These are phyloP conservation scores for Suillus luteus DNA, from an alignment of 768 basidiomycete species.

Conservation along the genomic window DNA sequence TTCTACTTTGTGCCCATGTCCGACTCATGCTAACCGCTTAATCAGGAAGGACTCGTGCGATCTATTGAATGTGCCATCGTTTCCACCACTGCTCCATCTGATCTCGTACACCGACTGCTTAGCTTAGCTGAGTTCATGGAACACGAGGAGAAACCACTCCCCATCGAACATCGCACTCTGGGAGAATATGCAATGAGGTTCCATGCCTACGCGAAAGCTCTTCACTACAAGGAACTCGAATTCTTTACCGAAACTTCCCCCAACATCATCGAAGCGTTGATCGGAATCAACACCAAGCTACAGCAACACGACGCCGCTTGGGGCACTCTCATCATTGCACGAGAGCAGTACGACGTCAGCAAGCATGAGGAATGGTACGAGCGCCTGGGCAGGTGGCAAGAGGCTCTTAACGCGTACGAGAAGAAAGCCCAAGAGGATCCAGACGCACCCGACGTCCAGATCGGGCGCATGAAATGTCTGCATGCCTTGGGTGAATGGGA, in stretches of 20 bases:
- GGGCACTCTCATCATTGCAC: conserved; percentile 90
- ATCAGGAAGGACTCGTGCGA: conserved; percentile 90
- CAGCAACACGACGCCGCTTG: conserved; percentile 98
- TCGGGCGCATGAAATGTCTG: conserved; percentile 93
- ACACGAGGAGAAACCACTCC: conserved; percentile 94
- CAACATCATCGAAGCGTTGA: conserved; percentile 89
- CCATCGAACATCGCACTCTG: conserved; percentile 89
- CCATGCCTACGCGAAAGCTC: conserved; percentile 94
- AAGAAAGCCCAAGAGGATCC: conserved; percentile 77
- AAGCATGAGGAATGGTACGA: conserved; percentile 99
- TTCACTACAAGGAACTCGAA: conserved; percentile 98
- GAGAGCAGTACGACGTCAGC: conserved; percentile 85
- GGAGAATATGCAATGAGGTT: conserved; percentile 93
- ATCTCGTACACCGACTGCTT: conserved; percentile 87
- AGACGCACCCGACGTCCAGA: conserved; percentile 70
- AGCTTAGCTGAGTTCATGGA: conserved; percentile 99
- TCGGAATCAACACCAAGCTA: conserved; percentile 93
- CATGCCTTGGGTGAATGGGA: conserved; percentile 99
- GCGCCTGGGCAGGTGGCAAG: conserved; percentile 93
- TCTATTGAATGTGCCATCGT: conserved; percentile 86
- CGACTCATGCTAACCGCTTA: conserved; percentile 14
- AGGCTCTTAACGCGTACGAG: conserved; percentile 86
- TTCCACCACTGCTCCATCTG: conserved; percentile 75
- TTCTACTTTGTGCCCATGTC: conserved; percentile 2
- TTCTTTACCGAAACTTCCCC: conserved; percentile 92